phyloP scores from a whole-genome alignment of 805 yeast genomes.

The Schwanniomyces yamadae region DNA sequence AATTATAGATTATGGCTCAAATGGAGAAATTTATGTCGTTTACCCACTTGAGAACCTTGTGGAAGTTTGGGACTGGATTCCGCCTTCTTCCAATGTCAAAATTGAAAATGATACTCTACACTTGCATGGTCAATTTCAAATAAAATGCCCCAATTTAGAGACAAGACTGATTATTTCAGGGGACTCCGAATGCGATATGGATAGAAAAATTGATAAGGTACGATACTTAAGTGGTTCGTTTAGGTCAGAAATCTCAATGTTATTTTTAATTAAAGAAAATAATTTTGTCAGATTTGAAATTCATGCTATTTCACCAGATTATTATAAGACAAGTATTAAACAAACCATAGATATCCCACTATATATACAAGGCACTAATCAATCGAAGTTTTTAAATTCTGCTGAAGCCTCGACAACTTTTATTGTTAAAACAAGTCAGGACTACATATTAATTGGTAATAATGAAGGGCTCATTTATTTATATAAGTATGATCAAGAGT shows the following conservation, averaged over 20 bases:
- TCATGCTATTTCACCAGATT: slow-evolving; percentile 1
- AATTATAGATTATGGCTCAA: slow-evolving; percentile 25
- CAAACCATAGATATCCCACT: slow-evolving; percentile 10
- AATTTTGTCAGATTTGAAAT: slow-evolving; percentile 1
- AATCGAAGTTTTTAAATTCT: neutral
- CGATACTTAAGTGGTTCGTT: slow-evolving; percentile 8
- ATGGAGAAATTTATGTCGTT: slow-evolving; percentile 33
- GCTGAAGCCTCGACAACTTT: slow-evolving; percentile 2
- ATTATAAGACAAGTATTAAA: neutral
- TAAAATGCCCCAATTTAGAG: no score
- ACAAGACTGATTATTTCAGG: no score
- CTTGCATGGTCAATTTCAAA: slow-evolving; percentile 14
- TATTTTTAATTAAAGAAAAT: slow-evolving; percentile 3
- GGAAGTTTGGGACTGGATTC: slow-evolving; percentile 38
- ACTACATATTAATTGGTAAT: slow-evolving; percentile 21
- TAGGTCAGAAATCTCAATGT: slow-evolving; percentile 8
- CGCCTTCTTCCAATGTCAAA: slow-evolving; percentile 10
- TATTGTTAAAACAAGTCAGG: slow-evolving; percentile 18
- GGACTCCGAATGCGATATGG: neutral
- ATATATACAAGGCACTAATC: slow-evolving; percentile 1
- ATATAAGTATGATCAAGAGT: slow-evolving; percentile 7
- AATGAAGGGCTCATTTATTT: slow-evolving; percentile 22
- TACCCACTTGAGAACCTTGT: slow-evolving; percentile 16
- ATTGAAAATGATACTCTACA: slow-evolving; percentile 26
- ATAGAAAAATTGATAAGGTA: slow-evolving; percentile 8